A percentile compares a stretch with the other conserved stretches of the same genome.
phyloP scores from a whole-genome alignment of 2,329 filamentous ascomycete genomes.

The Fusarium sp. region DNA sequence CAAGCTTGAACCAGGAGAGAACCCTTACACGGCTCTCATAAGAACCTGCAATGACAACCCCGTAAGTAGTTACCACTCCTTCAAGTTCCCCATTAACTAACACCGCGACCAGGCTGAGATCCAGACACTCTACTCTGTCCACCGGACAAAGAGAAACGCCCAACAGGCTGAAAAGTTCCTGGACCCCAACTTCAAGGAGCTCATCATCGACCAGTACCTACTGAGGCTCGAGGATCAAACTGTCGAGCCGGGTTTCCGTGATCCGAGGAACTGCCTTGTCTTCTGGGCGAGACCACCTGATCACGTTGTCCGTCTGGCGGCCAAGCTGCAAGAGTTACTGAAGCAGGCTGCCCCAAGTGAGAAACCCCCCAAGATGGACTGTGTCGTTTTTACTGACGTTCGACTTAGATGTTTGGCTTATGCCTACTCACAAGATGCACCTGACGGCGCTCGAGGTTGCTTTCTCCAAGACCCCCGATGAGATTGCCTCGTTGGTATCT shows the following conservation, averaged over 20 bases:
- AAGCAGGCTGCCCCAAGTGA: slow-evolving; percentile 75
- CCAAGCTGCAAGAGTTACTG: slow-evolving; percentile 76
- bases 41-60: slow-evolving; percentile 73
- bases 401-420: slow-evolving; percentile 81
- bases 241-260: slow-evolving; percentile 76
- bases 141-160: slow-evolving; percentile 80
- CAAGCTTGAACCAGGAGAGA: slow-evolving; percentile 65
- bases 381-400: background rate
- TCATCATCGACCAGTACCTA: slow-evolving; percentile 82
- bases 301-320: slow-evolving; percentile 75
- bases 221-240: slow-evolving; percentile 73
- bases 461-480: slow-evolving; percentile 78
- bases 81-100: background rate
- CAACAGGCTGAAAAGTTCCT: slow-evolving; percentile 83
- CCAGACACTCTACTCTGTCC: slow-evolving; percentile 77
- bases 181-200: slow-evolving; percentile 73
- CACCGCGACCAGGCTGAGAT: slow-evolving; percentile 67
- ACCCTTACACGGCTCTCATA: slow-evolving; percentile 83
- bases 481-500: slow-evolving; percentile 74
- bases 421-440: slow-evolving; percentile 83
- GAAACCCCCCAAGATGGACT: slow-evolving; percentile 46
- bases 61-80: slow-evolving; percentile 57
- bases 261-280: slow-evolving; percentile 84
- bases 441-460: slow-evolving; percentile 87
- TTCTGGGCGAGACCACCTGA: slow-evolving; percentile 89